Conservation (phyloP, 2,329 filamentous ascomycete genomes). For the Ceratocystiopsis brevicomis region DNA sequence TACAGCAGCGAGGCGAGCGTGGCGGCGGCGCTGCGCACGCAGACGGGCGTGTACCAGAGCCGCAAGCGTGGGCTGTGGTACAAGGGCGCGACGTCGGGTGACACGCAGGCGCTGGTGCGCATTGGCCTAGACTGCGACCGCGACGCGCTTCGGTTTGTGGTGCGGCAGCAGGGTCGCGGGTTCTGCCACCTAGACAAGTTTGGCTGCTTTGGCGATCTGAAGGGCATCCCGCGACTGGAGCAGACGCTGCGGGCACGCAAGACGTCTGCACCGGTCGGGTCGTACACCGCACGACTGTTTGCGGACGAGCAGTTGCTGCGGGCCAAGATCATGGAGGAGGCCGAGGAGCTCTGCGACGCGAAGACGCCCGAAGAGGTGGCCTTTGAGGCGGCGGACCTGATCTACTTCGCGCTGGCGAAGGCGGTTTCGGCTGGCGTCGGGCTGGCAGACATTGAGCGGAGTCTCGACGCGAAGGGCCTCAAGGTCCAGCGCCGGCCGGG, state of each 20-base stretch:
- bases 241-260: conserved; percentile 73
- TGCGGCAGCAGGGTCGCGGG: conserved; percentile 67
- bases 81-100: conserved; percentile 87
- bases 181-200: conserved; percentile 91
- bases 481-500: conserved; percentile 89
- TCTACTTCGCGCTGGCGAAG: conserved; percentile 90
- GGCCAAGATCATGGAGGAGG: conserved; percentile 98
- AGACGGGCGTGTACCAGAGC: conserved; percentile 80
- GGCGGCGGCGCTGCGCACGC: conserved; percentile 62
- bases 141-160: conserved; percentile 78
- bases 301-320: conserved; percentile 74
- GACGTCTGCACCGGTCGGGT: conserved; percentile 64
- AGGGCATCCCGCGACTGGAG: conserved; percentile 66
- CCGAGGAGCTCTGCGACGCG: conserved; percentile 82
- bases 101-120: conserved; percentile 74
- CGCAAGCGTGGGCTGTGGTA: conserved; percentile 90
- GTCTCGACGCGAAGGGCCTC: conserved; percentile 80
- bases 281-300: conserved; percentile 86
- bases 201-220: conserved; percentile 77
- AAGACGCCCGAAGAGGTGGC: conserved; percentile 49
- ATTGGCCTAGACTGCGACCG: conserved; percentile 83
- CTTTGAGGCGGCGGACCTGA: conserved; percentile 83
- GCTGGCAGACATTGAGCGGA: conserved; percentile 76
- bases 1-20: conserved; percentile 91
- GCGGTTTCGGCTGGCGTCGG: conserved; percentile 70